phyloP scores from a whole-genome alignment of 305 asterid species.

The Petunia hybrid region DNA sequence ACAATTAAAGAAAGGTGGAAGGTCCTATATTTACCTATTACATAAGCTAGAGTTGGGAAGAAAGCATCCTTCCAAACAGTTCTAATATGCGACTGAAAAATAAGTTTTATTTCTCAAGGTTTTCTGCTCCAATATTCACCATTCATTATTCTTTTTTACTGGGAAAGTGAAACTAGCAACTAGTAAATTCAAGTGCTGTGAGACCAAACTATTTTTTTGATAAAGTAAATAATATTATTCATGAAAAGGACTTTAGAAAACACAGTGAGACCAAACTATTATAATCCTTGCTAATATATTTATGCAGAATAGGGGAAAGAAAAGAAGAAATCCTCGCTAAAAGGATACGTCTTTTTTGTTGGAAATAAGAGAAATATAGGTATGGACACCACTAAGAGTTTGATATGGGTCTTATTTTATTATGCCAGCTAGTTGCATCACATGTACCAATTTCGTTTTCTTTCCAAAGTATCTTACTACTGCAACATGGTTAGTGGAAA shows the following conservation, averaged over 20 bases:
- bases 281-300: slow-evolving; percentile 12
- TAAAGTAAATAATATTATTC: too few relatives aligned
- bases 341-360: not conserved
- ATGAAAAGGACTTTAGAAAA: too few relatives aligned
- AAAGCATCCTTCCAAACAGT: not conserved
- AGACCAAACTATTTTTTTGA: not conserved
- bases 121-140: not conserved
- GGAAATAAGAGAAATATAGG: slow-evolving; percentile 1
- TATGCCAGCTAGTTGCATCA: not conserved
- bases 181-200: not conserved
- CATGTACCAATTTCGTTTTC: not conserved
- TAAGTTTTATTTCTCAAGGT: slow-evolving; percentile 13
- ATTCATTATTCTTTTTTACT: not conserved
- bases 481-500: not conserved
- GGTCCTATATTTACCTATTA: slow-evolving; percentile 24
- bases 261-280: not conserved
- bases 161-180: slow-evolving; percentile 15
- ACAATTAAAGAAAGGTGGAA: not conserved
- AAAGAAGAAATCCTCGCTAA: not conserved
- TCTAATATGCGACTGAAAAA: not conserved
- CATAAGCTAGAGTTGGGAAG: slow-evolving; percentile 19
- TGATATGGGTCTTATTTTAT: slow-evolving; percentile 21
- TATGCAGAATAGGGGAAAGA: not conserved
- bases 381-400: not conserved
- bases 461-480: slow-evolving; percentile 21